A percentile compares a stretch with the other conserved stretches of the same genome.
Evolutionary conservation across 495 filamentous ascomycete genomes (phyloP).

Genomic region (Chlorociboria aeruginascens): DNA sequence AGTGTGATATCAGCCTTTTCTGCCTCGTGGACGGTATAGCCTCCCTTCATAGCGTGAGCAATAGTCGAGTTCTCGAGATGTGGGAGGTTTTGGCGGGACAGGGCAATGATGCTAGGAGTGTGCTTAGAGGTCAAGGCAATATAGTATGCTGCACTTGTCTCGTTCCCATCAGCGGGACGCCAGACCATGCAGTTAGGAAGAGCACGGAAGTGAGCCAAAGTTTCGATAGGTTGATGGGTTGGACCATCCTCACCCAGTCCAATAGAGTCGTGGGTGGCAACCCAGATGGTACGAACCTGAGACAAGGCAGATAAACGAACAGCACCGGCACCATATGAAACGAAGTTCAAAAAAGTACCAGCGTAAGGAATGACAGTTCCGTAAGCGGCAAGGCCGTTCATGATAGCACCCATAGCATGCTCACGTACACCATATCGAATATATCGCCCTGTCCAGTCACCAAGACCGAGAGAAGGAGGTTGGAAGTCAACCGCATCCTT

Average conservation of each 20-base stretch:
- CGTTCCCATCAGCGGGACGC: constrained; percentile 98
- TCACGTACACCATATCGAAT: constrained; percentile 96
- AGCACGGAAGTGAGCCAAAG: constrained; percentile 97
- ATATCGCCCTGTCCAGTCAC: constrained; percentile 84
- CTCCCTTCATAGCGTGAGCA: constrained; percentile 82
- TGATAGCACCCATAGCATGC: constrained; percentile 93
- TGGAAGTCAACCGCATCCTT: constrained; percentile 98
- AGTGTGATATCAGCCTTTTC: constrained; percentile 80
- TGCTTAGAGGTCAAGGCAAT: constrained; percentile 79
- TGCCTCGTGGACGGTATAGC: constrained; percentile 78
- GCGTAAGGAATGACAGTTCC: constrained; percentile 87
- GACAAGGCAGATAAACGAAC: constrained; percentile 89
- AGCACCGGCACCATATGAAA: constrained; percentile 93
- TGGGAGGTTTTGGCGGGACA: constrained; percentile 97
- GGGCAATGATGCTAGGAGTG: constrained; percentile 84
- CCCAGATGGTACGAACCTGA: constrained; percentile 84
- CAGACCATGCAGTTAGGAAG: constrained; percentile 99
- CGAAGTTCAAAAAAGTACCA: constrained; percentile 99
- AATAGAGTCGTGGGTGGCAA: constrained; percentile 99
- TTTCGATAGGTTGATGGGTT: constrained; percentile 99
- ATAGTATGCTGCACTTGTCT: constrained; percentile 97
- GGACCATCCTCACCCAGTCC: constrained; percentile 98
- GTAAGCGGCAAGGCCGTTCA: constrained; percentile 96
- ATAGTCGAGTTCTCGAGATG: constrained; percentile 90
- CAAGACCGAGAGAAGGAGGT: constrained; percentile 71